These are phyloP conservation scores for Marchantia polymorpha DNA, from an alignment of 225 moss, liverwort and hornwort species.

Conservation along the genomic window DNA sequence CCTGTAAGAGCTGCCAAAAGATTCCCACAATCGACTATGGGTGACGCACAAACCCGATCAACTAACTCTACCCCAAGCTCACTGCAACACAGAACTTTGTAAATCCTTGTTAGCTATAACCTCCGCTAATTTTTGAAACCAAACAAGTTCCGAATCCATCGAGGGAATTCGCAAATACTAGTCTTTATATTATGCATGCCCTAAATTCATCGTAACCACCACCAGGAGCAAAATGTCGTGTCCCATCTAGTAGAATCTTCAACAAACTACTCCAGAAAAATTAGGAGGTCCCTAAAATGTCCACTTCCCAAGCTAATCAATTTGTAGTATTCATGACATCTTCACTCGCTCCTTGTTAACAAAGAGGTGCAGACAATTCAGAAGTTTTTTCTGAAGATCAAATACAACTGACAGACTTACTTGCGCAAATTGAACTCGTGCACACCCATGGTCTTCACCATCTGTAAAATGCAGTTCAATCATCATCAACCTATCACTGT, in stretches of 20 bases:
- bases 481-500: not conserved
- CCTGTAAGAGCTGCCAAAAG: conserved; percentile 72
- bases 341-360: not conserved
- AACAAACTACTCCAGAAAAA: too few relatives aligned
- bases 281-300: too few relatives aligned
- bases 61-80: conserved; percentile 69
- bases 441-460: conserved; percentile 75
- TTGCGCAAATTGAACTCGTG: conserved; percentile 79
- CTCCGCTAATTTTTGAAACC: not conserved
- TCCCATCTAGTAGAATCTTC: too few relatives aligned
- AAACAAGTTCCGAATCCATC: too few relatives aligned
- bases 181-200: not conserved
- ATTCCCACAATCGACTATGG: conserved; percentile 72
- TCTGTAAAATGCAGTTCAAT: conserved; percentile 25
- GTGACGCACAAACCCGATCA: conserved; percentile 67
- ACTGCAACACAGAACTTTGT: conserved; percentile 19
- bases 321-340: too few relatives aligned
- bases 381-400: not conserved
- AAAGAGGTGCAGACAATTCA: not conserved
- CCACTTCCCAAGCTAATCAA: too few relatives aligned
- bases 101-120: not conserved
- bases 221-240: not conserved
- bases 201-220: not conserved
- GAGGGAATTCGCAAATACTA: not conserved
- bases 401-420: conserved; percentile 13